Evolutionary conservation across 1,284 basidiomycete species (phyloP).

Genomic region (Vanrija pseudolonga): DNA sequence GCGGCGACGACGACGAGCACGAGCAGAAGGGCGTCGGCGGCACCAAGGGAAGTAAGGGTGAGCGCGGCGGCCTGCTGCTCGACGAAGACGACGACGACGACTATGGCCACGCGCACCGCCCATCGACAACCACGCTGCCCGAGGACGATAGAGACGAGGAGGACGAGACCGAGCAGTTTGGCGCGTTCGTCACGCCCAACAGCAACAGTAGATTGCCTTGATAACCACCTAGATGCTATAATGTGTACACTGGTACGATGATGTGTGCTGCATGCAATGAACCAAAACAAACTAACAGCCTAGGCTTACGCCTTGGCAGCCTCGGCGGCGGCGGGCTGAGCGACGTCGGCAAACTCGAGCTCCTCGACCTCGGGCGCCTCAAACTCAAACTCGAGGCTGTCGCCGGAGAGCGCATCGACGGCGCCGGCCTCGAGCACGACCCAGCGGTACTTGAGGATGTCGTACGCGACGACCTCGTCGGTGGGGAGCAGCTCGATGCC

Average conservation of each 20-base stretch:
- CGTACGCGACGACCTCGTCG: constrained; percentile 69
- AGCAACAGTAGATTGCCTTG: background rate
- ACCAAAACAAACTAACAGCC: background rate
- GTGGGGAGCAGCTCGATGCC: constrained; percentile 61
- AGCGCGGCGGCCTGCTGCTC: constrained; percentile 18
- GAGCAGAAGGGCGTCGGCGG: constrained; percentile 29
- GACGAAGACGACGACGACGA: constrained; percentile 9
- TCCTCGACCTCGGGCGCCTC: constrained; percentile 37
- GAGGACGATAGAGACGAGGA: background rate
- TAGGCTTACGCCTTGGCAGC: background rate
- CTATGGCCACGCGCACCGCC: background rate
- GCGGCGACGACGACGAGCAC: constrained; percentile 21
- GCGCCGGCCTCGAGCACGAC: constrained; percentile 38
- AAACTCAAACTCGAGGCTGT: constrained; percentile 51
- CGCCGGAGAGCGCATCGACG: constrained; percentile 53
- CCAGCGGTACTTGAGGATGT: constrained; percentile 65
- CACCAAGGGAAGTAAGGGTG: constrained; percentile 11
- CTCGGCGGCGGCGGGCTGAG: background rate
- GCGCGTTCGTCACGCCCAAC: constrained; percentile 20
- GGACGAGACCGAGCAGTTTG: constrained; percentile 25
- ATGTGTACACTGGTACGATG: background rate
- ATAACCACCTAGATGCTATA: background rate
- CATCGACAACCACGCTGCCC: background rate
- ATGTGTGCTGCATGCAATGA: background rate
- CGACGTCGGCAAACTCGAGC: background rate